phyloP scores from a whole-genome alignment of 306 rosid species.

The Medicago lupulina region DNA sequence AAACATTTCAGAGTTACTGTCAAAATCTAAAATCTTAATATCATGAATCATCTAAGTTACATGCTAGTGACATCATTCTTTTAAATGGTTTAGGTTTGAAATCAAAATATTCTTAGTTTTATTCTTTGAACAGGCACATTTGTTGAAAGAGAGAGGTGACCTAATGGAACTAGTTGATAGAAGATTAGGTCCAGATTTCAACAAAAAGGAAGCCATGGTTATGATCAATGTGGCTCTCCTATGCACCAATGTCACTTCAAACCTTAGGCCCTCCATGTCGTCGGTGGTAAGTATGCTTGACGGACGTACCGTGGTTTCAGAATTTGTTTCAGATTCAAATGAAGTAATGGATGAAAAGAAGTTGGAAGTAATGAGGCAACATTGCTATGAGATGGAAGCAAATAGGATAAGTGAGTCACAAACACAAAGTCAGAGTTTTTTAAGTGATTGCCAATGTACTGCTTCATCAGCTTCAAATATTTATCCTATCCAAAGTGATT shows the following conservation, averaged over 20 bases:
- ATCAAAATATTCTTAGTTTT: not conserved
- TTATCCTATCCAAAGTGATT: conserved; percentile 7
- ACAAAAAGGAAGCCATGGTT: conserved; percentile 31
- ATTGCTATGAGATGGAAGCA: conserved; percentile 38
- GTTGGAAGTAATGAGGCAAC: conserved; percentile 35
- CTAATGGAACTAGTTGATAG: conserved; percentile 40
- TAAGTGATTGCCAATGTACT: not conserved
- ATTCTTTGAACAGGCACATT: not conserved
- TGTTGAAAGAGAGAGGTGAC: conserved; percentile 31
- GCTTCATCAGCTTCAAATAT: conserved; percentile 12
- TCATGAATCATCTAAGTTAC: no score
- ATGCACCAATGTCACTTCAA: conserved; percentile 12
- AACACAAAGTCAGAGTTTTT: not conserved
- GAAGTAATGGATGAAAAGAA: conserved; percentile 42
- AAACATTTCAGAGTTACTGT: no score
- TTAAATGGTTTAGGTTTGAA: not conserved
- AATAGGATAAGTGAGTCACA: not conserved
- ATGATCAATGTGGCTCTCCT: conserved; percentile 28
- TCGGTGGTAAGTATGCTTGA: conserved; percentile 46
- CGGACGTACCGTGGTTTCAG: conserved; percentile 26
- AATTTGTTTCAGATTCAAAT: conserved; percentile 24
- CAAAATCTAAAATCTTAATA: no score
- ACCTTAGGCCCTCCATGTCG: conserved; percentile 43
- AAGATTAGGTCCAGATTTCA: conserved; percentile 40
- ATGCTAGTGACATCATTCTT: no score